Evolutionary conservation across 2,329 filamentous ascomycete genomes (phyloP).

Genomic region (Immersiporthe knoxdaviesiana): DNA sequence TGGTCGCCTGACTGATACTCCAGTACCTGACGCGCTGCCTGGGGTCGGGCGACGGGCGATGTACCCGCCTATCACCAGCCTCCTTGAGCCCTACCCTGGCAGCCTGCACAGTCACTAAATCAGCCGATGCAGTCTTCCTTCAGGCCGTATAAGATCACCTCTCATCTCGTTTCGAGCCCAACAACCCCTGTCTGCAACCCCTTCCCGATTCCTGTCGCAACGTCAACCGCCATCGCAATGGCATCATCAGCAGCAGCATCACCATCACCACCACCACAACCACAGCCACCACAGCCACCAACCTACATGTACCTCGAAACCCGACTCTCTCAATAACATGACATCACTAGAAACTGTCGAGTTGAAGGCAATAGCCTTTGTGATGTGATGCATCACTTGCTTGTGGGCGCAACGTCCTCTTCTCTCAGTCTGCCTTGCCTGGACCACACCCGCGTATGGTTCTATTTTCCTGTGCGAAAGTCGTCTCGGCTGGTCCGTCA

Average conservation of each 20-base stretch:
- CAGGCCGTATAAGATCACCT: slow-evolving; percentile 7
- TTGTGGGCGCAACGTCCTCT: neutral
- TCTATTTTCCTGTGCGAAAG: slow-evolving; percentile 6
- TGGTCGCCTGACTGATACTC: neutral
- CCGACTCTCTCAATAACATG: slow-evolving; percentile 17
- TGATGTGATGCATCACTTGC: slow-evolving; percentile 3
- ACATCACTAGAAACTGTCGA: no score
- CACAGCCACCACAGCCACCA: no score
- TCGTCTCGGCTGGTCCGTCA: slow-evolving; percentile 11
- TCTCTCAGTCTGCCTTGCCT: slow-evolving; percentile 6
- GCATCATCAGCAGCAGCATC: neutral
- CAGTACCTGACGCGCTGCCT: neutral
- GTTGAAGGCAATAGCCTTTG: slow-evolving; percentile 1
- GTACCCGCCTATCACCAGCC: slow-evolving; percentile 4
- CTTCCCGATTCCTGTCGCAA: neutral
- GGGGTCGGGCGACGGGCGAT: neutral
- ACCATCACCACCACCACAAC: neutral
- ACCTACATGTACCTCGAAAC: slow-evolving; percentile 17
- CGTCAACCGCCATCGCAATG: neutral
- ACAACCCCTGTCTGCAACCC: neutral
- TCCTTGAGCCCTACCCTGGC: neutral
- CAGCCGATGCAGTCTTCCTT: neutral
- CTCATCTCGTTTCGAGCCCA: slow-evolving; percentile 9
- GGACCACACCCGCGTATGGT: slow-evolving; percentile 3
- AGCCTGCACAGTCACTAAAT: slow-evolving; percentile 5